Conservation (phyloP, 164 flowering plant genomes). For the Annona squamosa region DNA sequence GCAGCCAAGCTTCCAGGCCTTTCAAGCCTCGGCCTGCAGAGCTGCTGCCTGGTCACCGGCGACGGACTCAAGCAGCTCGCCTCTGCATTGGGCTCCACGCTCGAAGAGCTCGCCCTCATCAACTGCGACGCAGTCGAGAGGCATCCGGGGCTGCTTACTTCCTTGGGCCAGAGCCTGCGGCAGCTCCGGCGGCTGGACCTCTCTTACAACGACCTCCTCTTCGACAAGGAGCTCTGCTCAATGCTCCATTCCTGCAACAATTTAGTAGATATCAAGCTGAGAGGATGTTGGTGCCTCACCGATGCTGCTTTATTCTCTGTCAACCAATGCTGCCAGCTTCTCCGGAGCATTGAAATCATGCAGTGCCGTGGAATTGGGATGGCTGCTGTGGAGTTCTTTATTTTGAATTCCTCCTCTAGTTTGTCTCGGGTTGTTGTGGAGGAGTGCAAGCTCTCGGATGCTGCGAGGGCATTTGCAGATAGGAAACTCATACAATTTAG, state of each 20-base stretch:
- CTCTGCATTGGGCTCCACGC: conserved; percentile 24
- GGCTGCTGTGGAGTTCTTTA: conserved; percentile 42
- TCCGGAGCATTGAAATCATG: conserved; percentile 42
- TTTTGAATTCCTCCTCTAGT: conserved; percentile 25
- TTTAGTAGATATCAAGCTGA: conserved; percentile 50
- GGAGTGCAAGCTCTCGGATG: conserved; percentile 48
- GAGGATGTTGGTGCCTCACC: conserved; percentile 52
- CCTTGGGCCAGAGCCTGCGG: conserved; percentile 58
- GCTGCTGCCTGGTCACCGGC: conserved; percentile 77
- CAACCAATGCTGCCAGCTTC: conserved; percentile 39
- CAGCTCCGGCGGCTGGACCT: conserved; percentile 51
- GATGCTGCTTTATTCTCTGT: conserved; percentile 26
- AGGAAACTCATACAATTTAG: conserved; percentile 36
- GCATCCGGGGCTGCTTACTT: conserved; percentile 59
- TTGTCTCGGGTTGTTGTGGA: conserved; percentile 51
- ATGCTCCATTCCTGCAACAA: conserved; percentile 55
- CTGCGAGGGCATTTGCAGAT: conserved; percentile 32
- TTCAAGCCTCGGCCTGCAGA: conserved; percentile 46
- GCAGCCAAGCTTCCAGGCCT: conserved; percentile 40
- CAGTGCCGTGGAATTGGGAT: conserved; percentile 40
- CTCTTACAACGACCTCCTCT: conserved; percentile 62
- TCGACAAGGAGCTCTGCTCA: conserved; percentile 58
- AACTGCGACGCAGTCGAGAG: conserved; percentile 71
- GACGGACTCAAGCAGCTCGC: conserved; percentile 47
- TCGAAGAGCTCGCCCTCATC: conserved; percentile 58